A percentile compares a stretch with the other conserved stretches of the same genome.
These are phyloP conservation scores for Mycena vitilis DNA, from an alignment of 768 basidiomycete genomes.

Conservation along the genomic window DNA sequence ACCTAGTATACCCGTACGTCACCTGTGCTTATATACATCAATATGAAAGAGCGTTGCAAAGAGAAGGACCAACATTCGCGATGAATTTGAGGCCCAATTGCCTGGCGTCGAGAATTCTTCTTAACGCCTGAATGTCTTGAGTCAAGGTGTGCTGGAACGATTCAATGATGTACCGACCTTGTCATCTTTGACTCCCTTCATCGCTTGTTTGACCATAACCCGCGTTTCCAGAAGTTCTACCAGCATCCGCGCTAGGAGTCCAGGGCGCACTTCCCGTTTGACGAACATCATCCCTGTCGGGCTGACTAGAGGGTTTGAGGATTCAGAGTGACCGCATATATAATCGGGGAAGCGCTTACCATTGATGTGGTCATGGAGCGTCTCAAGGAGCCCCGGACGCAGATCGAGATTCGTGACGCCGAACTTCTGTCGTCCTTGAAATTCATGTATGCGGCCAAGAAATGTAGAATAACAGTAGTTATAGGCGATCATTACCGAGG, in stretches of 20 bases:
- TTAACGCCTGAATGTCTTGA: slow-evolving; percentile 66
- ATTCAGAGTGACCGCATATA: not conserved
- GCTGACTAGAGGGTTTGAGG: slow-evolving; percentile 66
- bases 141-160: not conserved
- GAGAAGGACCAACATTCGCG: slow-evolving; percentile 64
- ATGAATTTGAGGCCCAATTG: slow-evolving; percentile 96
- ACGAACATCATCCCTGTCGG: slow-evolving; percentile 97
- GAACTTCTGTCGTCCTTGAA: slow-evolving; percentile 89
- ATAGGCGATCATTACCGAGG: slow-evolving; percentile 98
- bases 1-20: slow-evolving; percentile 91
- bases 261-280: slow-evolving; percentile 84
- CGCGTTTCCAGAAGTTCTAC: slow-evolving; percentile 92
- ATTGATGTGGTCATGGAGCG: slow-evolving; percentile 80
- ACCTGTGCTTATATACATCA: slow-evolving; percentile 40
- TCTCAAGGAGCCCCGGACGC: slow-evolving; percentile 73
- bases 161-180: slow-evolving; percentile 64
- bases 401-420: slow-evolving; percentile 83
- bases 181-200: slow-evolving; percentile 83
- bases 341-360: slow-evolving; percentile 55
- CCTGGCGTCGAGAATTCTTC: slow-evolving; percentile 85
- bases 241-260: slow-evolving; percentile 91
- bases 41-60: not conserved
- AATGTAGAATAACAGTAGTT: slow-evolving; percentile 98
- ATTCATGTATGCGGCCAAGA: slow-evolving; percentile 87
- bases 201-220: slow-evolving; percentile 97